Base-by-base conservation (phyloP, 78 protist species). In the Dictyostelium intermedium region DNA sequence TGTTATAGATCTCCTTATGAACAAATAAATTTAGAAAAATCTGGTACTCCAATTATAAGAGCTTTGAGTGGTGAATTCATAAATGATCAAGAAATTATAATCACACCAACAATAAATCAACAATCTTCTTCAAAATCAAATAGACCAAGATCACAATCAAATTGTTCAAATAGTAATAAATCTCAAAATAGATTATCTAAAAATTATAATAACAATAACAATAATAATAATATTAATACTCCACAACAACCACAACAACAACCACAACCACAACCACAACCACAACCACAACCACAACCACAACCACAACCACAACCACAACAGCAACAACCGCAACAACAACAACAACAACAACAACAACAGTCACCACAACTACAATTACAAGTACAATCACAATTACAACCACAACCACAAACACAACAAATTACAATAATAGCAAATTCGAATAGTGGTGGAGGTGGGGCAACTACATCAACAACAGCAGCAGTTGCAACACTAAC, bases 1-100 rank as follows among this genome's bases (percentile, higher is more conserved):
- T 73, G 83, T 53, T 85, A 85, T 35, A 41, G 66, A 39, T 23
- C 27, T 10, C 82, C 82, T 14, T 20, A 20, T 39, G 69, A 47
- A 13, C 53, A 69, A 18, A 27, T 1, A 3, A 45, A 43, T 43
- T 16, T 73, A 9, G 63, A 37, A 5, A 85, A 53, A 85, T 20
- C 30, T 16, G 61, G 39, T 30, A 85, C 41, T 1, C 91, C 91
- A 50, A 85, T 85, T 4, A 11, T 85, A 23, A 70, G 74, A 50
- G 83, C 69, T 10, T 35, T 85, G 16, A 45, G 35, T 53, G 91
- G 91, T 50, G 91, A 85, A 74, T 53, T 73, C 5, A 85, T 85
- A 6, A 43, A 25, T 9, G 91, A 85, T 35, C 11, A 76, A 23
- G 91, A 85, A 30, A 34, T 85, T 13, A 85, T 47, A 2, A 23